phyloP scores from a whole-genome alignment of 73 alveolate genomes.

The Paramecium pentaurelia region DNA sequence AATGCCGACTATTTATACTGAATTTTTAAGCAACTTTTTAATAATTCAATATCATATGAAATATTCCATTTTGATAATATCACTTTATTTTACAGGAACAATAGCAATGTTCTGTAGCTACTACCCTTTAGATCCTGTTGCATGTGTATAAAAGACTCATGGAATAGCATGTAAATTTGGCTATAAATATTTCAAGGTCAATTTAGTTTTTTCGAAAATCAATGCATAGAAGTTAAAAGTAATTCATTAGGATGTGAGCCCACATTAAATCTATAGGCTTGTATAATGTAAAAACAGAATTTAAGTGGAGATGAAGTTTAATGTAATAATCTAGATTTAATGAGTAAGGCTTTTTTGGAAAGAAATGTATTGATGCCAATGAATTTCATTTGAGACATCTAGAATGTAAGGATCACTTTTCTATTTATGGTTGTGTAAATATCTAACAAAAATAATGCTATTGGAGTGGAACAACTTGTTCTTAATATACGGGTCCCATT shows the following conservation, averaged over 20 bases:
- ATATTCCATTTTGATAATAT: not conserved
- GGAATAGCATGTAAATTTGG: not conserved
- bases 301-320: not conserved
- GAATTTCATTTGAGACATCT: not conserved
- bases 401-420: not conserved
- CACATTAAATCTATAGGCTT: not conserved
- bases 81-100: not conserved
- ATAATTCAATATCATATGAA: not conserved
- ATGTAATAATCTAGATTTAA: not conserved
- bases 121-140: not conserved
- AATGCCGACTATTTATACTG: not conserved
- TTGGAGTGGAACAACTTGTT: not conserved
- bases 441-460: not conserved
- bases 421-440: not conserved
- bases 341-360: not conserved
- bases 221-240: not conserved
- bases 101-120: not conserved
- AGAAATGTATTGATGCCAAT: not conserved
- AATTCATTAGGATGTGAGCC: not conserved
- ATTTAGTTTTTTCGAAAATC: not conserved
- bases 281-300: not conserved
- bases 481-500: not conserved
- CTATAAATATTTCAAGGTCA: not conserved
- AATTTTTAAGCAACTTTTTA: not conserved
- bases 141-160: not conserved